Percentiles rank a stretch among this genome's conserved stretches.
Evolutionary conservation across 2,329 filamentous ascomycete species (phyloP).

Genomic region (Cordyceps pruinosa): DNA sequence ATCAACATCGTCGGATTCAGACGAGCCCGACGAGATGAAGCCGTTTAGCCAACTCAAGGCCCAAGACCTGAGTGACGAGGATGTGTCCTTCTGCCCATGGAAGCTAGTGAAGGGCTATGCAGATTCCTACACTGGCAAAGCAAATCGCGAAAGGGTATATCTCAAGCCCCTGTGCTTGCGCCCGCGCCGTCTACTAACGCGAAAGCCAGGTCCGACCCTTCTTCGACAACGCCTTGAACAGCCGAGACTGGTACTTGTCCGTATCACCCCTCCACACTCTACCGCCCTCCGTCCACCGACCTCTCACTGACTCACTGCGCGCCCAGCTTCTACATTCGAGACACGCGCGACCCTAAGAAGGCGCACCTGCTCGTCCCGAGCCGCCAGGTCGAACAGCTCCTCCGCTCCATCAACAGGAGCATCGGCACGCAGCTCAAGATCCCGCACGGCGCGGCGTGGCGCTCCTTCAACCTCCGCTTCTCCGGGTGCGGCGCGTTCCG

Average conservation of each 20-base stretch:
- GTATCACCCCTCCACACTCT: slow-evolving; percentile 31
- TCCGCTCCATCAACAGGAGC: slow-evolving; percentile 57
- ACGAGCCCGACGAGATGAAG: slow-evolving; percentile 1
- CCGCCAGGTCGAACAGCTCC: slow-evolving; percentile 55
- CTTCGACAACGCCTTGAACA: slow-evolving; percentile 54
- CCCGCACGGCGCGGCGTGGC: slow-evolving; percentile 42
- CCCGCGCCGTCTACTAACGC: slow-evolving; percentile 9
- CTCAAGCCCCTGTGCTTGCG: neutral
- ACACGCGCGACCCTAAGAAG: slow-evolving; percentile 38
- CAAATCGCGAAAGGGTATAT: slow-evolving; percentile 41
- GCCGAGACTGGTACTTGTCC: slow-evolving; percentile 70
- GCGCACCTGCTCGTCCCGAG: slow-evolving; percentile 63
- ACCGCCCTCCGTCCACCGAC: neutral
- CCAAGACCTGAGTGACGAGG: slow-evolving; percentile 10
- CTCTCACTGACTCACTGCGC: neutral
- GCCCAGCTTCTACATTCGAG: slow-evolving; percentile 59
- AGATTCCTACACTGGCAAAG: slow-evolving; percentile 48
- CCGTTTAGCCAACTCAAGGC: neutral
- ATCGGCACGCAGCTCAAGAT: slow-evolving; percentile 50
- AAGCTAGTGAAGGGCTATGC: slow-evolving; percentile 51
- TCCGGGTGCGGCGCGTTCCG: slow-evolving; percentile 50
- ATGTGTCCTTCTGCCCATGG: slow-evolving; percentile 42
- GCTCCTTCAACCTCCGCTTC: slow-evolving; percentile 58
- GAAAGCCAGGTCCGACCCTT: slow-evolving; percentile 34
- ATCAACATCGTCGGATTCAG: neutral